A percentile compares a stretch with the other conserved stretches of the same genome.
Evolutionary conservation across 768 basidiomycete genomes (phyloP).

Genomic region (Tulasnella sp.): DNA sequence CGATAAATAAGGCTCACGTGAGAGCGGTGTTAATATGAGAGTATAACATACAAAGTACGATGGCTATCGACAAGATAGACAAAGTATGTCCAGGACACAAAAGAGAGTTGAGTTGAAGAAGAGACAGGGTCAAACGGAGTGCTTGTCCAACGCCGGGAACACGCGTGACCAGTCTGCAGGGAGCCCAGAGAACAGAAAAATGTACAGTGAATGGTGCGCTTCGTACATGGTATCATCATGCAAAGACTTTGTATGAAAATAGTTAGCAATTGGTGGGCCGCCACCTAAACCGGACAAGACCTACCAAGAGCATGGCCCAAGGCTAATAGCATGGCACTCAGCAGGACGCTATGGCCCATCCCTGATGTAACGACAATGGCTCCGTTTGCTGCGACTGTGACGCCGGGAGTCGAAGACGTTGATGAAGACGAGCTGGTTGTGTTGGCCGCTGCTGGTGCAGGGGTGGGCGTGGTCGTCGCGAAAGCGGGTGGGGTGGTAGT

Average conservation of each 20-base stretch:
- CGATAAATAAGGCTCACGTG: too few species aligned
- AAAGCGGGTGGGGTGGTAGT: too few species aligned
- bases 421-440: background rate
- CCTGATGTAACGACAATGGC: background rate
- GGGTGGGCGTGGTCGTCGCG: background rate
- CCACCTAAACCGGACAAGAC: too few species aligned
- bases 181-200: background rate
- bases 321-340: background rate
- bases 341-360: background rate
- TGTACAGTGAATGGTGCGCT: background rate
- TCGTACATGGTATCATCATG: background rate
- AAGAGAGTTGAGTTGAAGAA: too few species aligned
- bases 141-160: background rate
- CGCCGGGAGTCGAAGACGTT: background rate
- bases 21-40: too few species aligned
- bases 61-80: too few species aligned
- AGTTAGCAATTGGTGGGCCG: too few species aligned
- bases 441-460: background rate
- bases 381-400: background rate
- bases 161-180: background rate
- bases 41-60: too few species aligned
- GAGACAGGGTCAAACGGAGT: too few species aligned
- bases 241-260: background rate
- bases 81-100: too few species aligned
- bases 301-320: background rate